Evolutionary conservation across 2,329 filamentous ascomycete genomes (phyloP).

Genomic region (Septoria linicola): DNA sequence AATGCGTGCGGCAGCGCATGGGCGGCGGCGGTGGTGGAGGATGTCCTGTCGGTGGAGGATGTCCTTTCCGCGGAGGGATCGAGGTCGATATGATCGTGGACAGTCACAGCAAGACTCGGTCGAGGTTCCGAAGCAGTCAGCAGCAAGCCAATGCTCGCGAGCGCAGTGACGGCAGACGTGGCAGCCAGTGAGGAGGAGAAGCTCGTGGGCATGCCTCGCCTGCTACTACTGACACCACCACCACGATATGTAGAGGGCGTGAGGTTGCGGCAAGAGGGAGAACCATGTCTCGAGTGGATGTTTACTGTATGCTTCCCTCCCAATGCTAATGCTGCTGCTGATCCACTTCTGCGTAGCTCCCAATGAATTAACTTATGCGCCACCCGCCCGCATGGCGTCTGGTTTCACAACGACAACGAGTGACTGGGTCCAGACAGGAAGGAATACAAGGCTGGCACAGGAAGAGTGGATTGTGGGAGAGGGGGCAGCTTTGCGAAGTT

Average conservation of each 20-base stretch:
- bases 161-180: constrained; percentile 11
- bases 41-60: no score
- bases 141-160: constrained; percentile 9
- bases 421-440: constrained; percentile 2
- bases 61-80: no score
- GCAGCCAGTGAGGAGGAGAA: constrained; percentile 11
- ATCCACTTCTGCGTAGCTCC: no score
- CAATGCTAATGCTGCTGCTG: constrained; percentile 1
- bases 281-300: constrained; percentile 12
- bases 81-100: no score
- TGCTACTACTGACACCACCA: neutral
- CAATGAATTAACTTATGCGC: no score
- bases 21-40: neutral
- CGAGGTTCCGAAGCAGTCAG: constrained; percentile 2
- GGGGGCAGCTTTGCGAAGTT: no score
- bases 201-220: constrained; percentile 10
- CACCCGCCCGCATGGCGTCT: constrained; percentile 11
- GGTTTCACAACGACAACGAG: constrained; percentile 15
- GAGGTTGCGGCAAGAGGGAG: constrained; percentile 2
- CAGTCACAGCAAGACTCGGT: neutral
- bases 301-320: no score
- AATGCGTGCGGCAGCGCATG: neutral
- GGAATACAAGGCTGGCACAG: neutral
- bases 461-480: neutral
- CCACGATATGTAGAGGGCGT: neutral